Evolutionary conservation across 2,329 filamentous ascomycete genomes (phyloP).

Genomic region (Pseudopithomyces maydicus): DNA sequence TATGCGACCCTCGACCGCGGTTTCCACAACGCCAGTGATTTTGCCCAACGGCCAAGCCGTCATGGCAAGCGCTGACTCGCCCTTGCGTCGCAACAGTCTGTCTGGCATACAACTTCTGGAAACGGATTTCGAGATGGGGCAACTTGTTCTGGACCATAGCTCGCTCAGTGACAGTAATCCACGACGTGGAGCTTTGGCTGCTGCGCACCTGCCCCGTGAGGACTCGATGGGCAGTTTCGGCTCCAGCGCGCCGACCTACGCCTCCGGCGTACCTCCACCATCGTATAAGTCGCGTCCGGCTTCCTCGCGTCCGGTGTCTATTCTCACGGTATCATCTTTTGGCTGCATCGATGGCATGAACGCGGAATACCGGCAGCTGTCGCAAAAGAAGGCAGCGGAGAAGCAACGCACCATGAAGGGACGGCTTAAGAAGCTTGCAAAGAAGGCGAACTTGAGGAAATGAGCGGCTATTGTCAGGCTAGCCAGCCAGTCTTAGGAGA

Average conservation of each 20-base stretch:
- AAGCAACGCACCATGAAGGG: conserved; percentile 28
- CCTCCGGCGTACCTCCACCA: conserved; percentile 36
- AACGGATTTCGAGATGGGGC: conserved; percentile 20
- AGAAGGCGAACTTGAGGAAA: conserved; percentile 23
- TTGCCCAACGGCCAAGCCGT: conserved; percentile 2
- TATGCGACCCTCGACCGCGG: conserved; percentile 11
- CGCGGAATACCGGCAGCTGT: conserved; percentile 29
- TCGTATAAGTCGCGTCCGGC: conserved; percentile 38
- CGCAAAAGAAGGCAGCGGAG: conserved; percentile 28
- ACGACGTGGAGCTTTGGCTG: conserved; percentile 19
- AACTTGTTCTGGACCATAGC: conserved; percentile 16
- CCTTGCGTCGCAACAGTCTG: conserved; percentile 13
- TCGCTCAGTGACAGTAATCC: conserved; percentile 10
- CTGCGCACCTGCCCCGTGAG: conserved; percentile 22
- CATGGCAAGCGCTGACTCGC: conserved; percentile 4
- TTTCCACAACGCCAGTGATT: conserved; percentile 1
- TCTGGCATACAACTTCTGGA: conserved; percentile 19
- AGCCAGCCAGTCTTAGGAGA: not conserved
- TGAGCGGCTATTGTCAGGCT: not conserved
- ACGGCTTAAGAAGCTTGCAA: conserved; percentile 33
- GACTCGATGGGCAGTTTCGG: conserved; percentile 35
- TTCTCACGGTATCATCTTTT: conserved; percentile 40
- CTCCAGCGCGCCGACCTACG: conserved; percentile 41
- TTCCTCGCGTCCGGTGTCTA: conserved; percentile 38
- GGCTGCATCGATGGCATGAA: conserved; percentile 43